phyloP scores from a whole-genome alignment of 2,329 filamentous ascomycete genomes.

The Nothophaeocryptopus gaeumannii region DNA sequence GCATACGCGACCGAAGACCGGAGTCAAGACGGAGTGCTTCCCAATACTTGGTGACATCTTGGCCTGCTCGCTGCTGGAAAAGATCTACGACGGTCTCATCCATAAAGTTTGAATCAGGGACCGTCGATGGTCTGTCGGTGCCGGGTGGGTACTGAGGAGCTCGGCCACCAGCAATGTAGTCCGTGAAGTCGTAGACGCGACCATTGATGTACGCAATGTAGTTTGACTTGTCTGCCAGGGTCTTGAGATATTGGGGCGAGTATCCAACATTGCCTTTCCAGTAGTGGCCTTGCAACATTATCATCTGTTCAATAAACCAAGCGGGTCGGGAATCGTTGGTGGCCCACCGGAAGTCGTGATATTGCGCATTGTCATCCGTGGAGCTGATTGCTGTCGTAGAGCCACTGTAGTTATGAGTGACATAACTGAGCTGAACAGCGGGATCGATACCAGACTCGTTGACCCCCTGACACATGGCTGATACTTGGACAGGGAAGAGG shows the following conservation, averaged over 20 bases:
- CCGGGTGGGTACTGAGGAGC: slow-evolving; percentile 58
- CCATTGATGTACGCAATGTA: slow-evolving; percentile 75
- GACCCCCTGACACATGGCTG: slow-evolving; percentile 79
- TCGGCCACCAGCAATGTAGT: slow-evolving; percentile 75
- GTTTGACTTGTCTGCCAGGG: slow-evolving; percentile 51
- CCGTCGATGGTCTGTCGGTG: slow-evolving; percentile 46
- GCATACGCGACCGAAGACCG: slow-evolving; percentile 64
- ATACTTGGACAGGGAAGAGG: slow-evolving; percentile 92
- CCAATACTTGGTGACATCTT: slow-evolving; percentile 83
- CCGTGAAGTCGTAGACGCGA: slow-evolving; percentile 84
- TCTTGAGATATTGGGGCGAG: slow-evolving; percentile 71
- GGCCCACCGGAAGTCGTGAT: slow-evolving; percentile 89
- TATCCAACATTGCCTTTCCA: slow-evolving; percentile 87
- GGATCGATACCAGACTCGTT: slow-evolving; percentile 64
- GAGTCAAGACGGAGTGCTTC: slow-evolving; percentile 61
- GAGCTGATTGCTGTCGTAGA: slow-evolving; percentile 62
- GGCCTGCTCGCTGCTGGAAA: slow-evolving; percentile 72
- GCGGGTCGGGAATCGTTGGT: slow-evolving; percentile 79
- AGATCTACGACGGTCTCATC: slow-evolving; percentile 67
- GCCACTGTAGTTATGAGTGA: slow-evolving; percentile 69
- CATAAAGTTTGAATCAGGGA: slow-evolving; percentile 73
- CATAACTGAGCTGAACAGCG: slow-evolving; percentile 81
- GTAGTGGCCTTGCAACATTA: slow-evolving; percentile 71
- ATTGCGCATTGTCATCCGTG: slow-evolving; percentile 70
- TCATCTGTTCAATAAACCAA: slow-evolving; percentile 91